Evolutionary conservation across 2,329 filamentous ascomycete species (phyloP), one percentile per base, ranked within the genome.

Genomic region (Fusarium transvaalense): DNA sequence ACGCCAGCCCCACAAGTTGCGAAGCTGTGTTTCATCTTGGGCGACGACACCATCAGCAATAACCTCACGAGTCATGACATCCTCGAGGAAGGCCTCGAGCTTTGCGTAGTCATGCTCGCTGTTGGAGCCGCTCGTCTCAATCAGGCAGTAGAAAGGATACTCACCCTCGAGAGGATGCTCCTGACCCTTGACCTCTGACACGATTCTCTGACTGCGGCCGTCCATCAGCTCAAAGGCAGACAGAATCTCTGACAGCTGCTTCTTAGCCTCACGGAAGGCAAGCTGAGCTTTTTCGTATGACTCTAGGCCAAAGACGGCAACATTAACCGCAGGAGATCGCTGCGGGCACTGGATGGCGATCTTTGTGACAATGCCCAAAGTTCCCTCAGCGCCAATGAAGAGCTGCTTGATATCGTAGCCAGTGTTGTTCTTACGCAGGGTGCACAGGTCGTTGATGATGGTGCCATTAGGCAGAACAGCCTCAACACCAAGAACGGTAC

Each of bases 161-260:
- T 94, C 89, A 56, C 85, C 89, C 71, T 97, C 94, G 4, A 99
- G 84, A 1, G 96, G 96, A 59, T 89, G 85, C 76, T 91, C 92
- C 76, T 91, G 92, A 27, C 90, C 89, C 13, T 91, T 93, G 35
- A 94, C 91, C 55, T 85, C 82, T 57, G 89, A 85, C 38, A 97
- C 93, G 38, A 97, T 83, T 65, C 89, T 84, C 81, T 98, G 96
- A 66, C 89, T 95, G 67, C 89, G 85, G 19, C 88, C 89, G 73
- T 99, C 96, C 95, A 99, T 99, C 68, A 99, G 85, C 82, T 99
- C 96, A 77, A 99, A 99, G 0, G 96, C 96, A 4, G 95, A 98
- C 6, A 99, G 86, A 73, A 99, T 98, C 81, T 99, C 96, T 1
- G 92, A 93, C 1, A 99, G 88, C 77, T 97, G 92, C 38, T 85